Evolutionary conservation across 2,329 filamentous ascomycete genomes (phyloP).

Genomic region (Rutstroemia sp.): DNA sequence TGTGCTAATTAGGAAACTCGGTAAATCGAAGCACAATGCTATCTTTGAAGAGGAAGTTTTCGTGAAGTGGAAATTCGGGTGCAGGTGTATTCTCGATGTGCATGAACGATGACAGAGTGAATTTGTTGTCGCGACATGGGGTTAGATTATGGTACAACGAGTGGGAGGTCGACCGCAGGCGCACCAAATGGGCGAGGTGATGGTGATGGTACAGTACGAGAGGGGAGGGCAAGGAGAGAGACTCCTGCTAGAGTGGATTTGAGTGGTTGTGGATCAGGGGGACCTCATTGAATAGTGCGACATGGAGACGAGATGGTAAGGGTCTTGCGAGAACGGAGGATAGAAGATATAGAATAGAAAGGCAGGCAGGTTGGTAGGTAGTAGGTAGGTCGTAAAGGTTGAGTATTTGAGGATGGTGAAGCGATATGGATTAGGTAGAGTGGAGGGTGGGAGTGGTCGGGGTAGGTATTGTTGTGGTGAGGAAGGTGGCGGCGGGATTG

Average conservation of each 20-base stretch:
- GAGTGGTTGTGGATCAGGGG: conserved; percentile 3
- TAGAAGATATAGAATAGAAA: background rate
- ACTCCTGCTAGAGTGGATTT: conserved; percentile 3
- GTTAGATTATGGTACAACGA: background rate
- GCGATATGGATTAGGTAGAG: background rate
- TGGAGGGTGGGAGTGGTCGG: background rate
- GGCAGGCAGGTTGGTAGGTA: background rate
- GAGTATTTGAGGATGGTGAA: no score
- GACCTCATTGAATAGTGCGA: background rate
- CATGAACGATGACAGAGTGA: conserved; percentile 5
- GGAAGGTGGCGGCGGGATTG: background rate
- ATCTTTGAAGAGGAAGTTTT: background rate
- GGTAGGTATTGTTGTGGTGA: background rate
- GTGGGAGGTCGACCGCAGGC: background rate
- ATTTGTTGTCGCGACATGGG: conserved; percentile 9
- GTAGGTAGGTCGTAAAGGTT: background rate
- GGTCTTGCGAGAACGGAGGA: no score
- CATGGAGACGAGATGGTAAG: background rate
- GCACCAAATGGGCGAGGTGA: conserved; percentile 6
- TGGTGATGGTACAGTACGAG: conserved; percentile 26
- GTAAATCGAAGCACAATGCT: background rate
- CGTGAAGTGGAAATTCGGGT: background rate
- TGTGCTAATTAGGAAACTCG: background rate
- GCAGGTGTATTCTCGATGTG: background rate
- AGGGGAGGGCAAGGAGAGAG: background rate